These are phyloP conservation scores for Aspergillus ellipticus DNA, from an alignment of 495 filamentous ascomycete genomes.

Conservation along the genomic window DNA sequence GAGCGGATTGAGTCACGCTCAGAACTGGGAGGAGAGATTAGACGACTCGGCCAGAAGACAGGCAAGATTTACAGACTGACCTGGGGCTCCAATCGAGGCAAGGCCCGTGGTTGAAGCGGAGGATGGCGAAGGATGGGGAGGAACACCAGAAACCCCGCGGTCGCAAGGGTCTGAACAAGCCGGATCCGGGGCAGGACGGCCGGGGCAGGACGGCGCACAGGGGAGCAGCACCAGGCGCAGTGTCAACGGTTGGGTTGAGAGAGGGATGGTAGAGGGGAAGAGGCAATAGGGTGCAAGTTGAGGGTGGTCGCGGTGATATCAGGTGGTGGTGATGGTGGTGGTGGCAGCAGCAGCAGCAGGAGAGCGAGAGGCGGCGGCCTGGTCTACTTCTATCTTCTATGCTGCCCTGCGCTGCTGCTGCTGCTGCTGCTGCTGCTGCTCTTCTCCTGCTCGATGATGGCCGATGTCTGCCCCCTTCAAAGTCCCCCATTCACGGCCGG, in stretches of 20 bases:
- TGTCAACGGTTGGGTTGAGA: no score
- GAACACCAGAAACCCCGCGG: conserved; percentile 6
- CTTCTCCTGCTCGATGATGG: no score
- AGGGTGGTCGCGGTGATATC: no score
- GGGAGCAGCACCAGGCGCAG: background rate
- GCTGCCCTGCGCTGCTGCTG: no score
- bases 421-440: no score
- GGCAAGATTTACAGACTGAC: conserved; percentile 6
- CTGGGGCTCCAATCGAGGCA: conserved; percentile 4
- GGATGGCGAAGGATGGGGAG: background rate
- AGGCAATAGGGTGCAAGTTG: no score
- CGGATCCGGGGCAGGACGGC: background rate
- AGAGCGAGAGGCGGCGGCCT: background rate
- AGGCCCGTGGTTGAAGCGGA: background rate
- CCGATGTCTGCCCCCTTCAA: no score
- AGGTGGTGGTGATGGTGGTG: no score
- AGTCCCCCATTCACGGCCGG: no score
- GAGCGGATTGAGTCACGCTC: background rate
- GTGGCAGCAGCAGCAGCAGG: background rate
- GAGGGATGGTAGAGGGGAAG: no score
- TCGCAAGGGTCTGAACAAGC: conserved; percentile 6
- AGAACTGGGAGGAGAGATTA: background rate
- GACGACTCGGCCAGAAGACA: background rate
- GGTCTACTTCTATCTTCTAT: no score
- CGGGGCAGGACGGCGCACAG: background rate